Conservation (phyloP, 108 stramenopile genomes). For the Cyclotella choctawhatcheeana region DNA sequence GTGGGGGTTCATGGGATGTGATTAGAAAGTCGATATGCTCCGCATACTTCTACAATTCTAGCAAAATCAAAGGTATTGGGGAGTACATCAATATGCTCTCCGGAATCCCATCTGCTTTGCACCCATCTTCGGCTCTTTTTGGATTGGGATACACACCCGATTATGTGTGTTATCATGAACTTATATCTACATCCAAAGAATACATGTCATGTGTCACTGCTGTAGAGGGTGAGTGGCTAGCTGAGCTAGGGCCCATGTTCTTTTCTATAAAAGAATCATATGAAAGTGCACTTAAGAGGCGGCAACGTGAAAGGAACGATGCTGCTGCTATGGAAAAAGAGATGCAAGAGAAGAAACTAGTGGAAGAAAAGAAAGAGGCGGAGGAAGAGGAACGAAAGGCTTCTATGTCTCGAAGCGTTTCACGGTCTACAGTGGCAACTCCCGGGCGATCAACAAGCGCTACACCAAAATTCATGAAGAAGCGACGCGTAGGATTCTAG, state of each 20-base stretch:
- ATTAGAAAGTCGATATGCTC: constrained; percentile 98
- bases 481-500: constrained; percentile 68
- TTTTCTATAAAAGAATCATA: constrained; percentile 92
- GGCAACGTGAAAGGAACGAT: constrained; percentile 70
- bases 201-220: constrained; percentile 99
- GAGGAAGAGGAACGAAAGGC: constrained; percentile 43
- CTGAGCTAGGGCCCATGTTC: constrained; percentile 99
- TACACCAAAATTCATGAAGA: constrained; percentile 76
- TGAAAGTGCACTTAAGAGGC: constrained; percentile 73
- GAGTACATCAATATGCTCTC: constrained; percentile 99
- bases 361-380: constrained; percentile 52
- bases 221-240: constrained; percentile 99
- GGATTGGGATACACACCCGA: constrained; percentile 99
- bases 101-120: constrained; percentile 90
- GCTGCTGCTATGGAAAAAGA: constrained; percentile 71
- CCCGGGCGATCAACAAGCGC: constrained; percentile 65
- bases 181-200: constrained; percentile 97
- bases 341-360: constrained; percentile 55
- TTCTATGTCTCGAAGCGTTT: constrained; percentile 27
- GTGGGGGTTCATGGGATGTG: constrained; percentile 94
- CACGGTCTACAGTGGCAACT: constrained; percentile 64
- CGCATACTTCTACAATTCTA: constrained; percentile 98
- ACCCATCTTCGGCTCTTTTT: constrained; percentile 91
- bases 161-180: constrained; percentile 98
- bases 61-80: constrained; percentile 97